phyloP scores from a whole-genome alignment of 768 basidiomycete species.

The Termitomyces sp. region DNA sequence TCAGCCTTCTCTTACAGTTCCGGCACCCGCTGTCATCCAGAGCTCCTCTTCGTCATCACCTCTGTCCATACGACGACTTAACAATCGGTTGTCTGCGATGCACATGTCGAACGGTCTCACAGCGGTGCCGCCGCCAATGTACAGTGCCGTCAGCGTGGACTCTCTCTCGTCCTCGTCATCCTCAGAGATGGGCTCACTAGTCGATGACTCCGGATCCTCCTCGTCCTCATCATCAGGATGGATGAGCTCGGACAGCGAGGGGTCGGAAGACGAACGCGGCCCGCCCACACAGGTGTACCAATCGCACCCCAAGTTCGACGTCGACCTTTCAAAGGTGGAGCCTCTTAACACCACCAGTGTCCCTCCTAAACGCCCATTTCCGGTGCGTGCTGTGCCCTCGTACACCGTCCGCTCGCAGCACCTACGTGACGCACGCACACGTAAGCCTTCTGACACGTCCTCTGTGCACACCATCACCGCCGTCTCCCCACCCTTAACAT shows the following conservation, averaged over 20 bases:
- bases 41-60: conserved; percentile 43
- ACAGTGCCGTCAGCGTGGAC: conserved; percentile 35
- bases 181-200: conserved; percentile 58
- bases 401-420: conserved; percentile 30
- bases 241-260: conserved; percentile 48
- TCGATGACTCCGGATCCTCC: conserved; percentile 59
- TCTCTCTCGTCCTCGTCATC: conserved; percentile 34
- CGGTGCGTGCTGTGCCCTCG: conserved; percentile 40
- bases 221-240: conserved; percentile 51
- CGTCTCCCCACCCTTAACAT: conserved; percentile 19
- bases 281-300: conserved; percentile 25
- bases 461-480: conserved; percentile 43
- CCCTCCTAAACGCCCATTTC: conserved; percentile 35
- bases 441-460: conserved; percentile 47
- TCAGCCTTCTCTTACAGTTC: conserved; percentile 30
- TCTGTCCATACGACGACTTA: conserved; percentile 32
- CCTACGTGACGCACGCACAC: conserved; percentile 22
- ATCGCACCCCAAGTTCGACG: conserved; percentile 18
- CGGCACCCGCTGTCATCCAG: conserved; percentile 28
- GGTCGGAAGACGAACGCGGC: conserved; percentile 29
- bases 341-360: conserved; percentile 13
- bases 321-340: conserved; percentile 16
- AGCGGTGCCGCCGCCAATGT: conserved; percentile 30
- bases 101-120: conserved; percentile 26
- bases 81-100: conserved; percentile 45